Percentiles rank a stretch among this genome's conserved stretches.
Conservation (phyloP, 2,329 filamentous ascomycete species). For the Neofusicoccum sp. region DNA sequence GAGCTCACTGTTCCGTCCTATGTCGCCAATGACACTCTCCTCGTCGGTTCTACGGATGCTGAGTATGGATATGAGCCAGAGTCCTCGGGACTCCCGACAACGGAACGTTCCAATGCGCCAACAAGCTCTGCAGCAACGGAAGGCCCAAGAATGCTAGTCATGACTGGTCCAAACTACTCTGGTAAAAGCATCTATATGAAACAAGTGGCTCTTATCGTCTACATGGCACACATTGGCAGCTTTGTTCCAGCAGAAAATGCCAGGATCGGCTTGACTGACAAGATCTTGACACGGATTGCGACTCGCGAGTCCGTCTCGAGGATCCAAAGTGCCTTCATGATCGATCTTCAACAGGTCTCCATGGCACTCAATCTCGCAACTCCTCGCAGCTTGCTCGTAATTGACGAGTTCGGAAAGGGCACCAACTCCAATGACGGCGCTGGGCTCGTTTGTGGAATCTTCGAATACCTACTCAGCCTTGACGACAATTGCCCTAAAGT, state of each 20-base stretch:
- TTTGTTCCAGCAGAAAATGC: conserved; percentile 83
- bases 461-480: conserved; percentile 58
- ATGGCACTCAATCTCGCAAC: conserved; percentile 76
- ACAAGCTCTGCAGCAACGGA: conserved; percentile 22
- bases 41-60: conserved; percentile 53
- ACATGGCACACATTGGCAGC: conserved; percentile 86
- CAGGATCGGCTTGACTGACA: conserved; percentile 84
- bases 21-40: conserved; percentile 77
- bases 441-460: conserved; percentile 63
- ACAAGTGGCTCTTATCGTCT: conserved; percentile 87
- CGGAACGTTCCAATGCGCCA: conserved; percentile 1
- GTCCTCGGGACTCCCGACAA: not conserved
- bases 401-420: conserved; percentile 87
- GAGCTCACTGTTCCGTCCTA: conserved; percentile 80
- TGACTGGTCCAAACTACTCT: conserved; percentile 95
- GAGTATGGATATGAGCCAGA: conserved; percentile 30
- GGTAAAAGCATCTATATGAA: conserved; percentile 97
- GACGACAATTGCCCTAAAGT: conserved; percentile 59
- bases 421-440: conserved; percentile 67
- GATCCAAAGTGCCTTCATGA: conserved; percentile 70
- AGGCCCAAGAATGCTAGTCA: conserved; percentile 69
- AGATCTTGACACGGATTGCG: conserved; percentile 83
- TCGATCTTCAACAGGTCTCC: conserved; percentile 85
- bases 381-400: conserved; percentile 75
- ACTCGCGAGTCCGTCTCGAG: conserved; percentile 70